Conservation (phyloP, 2,329 filamentous ascomycete genomes). For the Clathrospora elynae region DNA sequence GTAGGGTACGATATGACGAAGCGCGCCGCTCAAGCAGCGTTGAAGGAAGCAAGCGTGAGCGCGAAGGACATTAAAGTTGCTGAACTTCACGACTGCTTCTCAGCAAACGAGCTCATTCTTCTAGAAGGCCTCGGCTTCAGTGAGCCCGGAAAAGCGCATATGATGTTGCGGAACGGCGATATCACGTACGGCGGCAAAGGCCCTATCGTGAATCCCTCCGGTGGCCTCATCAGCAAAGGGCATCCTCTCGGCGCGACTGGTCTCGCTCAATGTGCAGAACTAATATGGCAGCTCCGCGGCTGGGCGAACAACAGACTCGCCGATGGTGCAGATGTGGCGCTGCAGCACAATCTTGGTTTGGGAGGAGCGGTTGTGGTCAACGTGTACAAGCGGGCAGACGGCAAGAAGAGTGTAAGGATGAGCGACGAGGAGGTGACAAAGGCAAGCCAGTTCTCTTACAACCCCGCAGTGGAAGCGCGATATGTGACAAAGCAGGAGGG, state of each 20-base stretch:
- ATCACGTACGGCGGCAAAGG: conserved; percentile 83
- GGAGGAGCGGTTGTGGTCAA: conserved; percentile 89
- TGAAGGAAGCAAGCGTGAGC: conserved; percentile 70
- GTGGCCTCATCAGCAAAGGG: conserved; percentile 91
- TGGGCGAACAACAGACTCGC: conserved; percentile 90
- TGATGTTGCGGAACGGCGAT: conserved; percentile 82
- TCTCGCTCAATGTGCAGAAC: conserved; percentile 89
- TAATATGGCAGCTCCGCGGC: conserved; percentile 91
- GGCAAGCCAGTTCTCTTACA: conserved; percentile 77
- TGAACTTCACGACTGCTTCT: conserved; percentile 96
- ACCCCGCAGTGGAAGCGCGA: conserved; percentile 86
- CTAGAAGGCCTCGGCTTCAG: conserved; percentile 82
- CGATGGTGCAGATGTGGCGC: conserved; percentile 68
- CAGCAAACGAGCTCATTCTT: conserved; percentile 86
- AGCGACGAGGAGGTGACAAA: conserved; percentile 68
- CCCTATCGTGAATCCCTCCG: conserved; percentile 85
- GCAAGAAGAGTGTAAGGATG: conserved; percentile 65
- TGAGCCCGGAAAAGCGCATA: conserved; percentile 82
- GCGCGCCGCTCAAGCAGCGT: conserved; percentile 69
- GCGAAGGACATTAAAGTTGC: conserved; percentile 77
- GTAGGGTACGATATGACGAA: conserved; percentile 87
- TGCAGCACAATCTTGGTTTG: conserved; percentile 92
- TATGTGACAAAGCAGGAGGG: conserved; percentile 80
- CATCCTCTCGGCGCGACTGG: conserved; percentile 92
- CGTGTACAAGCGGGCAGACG: conserved; percentile 84